Conservation (phyloP, 306 rosid species). For the Canavalia gladiata region DNA sequence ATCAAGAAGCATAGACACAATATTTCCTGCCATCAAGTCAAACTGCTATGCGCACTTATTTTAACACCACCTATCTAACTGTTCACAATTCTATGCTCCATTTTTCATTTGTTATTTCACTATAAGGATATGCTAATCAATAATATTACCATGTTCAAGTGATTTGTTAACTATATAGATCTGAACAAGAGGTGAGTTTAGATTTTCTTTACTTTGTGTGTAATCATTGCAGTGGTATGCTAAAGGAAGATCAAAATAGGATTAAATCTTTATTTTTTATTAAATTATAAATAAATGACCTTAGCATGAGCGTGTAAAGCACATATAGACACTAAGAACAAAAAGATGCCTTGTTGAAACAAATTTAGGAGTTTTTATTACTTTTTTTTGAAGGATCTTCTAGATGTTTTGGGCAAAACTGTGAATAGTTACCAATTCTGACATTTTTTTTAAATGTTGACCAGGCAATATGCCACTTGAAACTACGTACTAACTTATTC, state of each 20-base stretch:
- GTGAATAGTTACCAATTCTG: neutral
- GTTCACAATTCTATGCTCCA: neutral
- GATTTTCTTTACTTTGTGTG: constrained; percentile 20
- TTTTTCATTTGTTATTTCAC: neutral
- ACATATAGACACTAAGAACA: neutral
- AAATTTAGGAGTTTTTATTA: neutral
- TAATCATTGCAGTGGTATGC: neutral
- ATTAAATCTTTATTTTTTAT: neutral
- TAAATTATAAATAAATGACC: neutral
- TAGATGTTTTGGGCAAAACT: constrained; percentile 5
- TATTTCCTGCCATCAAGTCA: constrained; percentile 77
- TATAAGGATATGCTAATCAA: constrained; percentile 38
- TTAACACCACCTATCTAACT: neutral
- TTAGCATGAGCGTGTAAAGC: neutral
- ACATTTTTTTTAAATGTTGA: neutral
- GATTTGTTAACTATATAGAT: constrained; percentile 80
- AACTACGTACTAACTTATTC: neutral
- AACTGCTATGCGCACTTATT: constrained; percentile 53
- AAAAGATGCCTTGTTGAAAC: neutral
- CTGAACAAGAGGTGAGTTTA: constrained; percentile 83
- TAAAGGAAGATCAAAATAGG: neutral
- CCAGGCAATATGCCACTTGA: neutral
- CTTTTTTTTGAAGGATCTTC: neutral
- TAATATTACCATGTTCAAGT: constrained; percentile 57
- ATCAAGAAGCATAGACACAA: constrained; percentile 69